Percentiles rank a stretch among this genome's conserved stretches.
Conservation (phyloP, 2,329 filamentous ascomycete species). For the Alternaria triticina region DNA sequence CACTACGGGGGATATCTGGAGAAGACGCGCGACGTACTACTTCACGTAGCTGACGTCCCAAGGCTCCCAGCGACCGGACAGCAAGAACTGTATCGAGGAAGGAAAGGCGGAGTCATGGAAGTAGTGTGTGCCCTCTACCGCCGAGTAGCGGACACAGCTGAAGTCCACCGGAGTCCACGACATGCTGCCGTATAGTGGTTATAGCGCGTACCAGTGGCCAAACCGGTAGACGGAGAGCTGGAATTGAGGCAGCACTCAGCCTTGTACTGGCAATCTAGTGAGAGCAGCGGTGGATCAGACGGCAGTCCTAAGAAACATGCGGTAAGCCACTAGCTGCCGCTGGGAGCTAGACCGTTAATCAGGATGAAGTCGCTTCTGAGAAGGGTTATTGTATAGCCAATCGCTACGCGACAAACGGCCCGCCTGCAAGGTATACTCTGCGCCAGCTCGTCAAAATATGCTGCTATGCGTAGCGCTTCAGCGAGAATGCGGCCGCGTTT, state of each 20-base stretch:
- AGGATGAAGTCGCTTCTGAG: constrained; percentile 10
- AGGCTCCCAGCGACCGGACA: constrained; percentile 39
- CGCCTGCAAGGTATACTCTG: constrained; percentile 21
- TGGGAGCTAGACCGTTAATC: constrained; percentile 20
- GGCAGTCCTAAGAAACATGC: constrained; percentile 19
- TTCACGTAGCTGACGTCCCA: constrained; percentile 42
- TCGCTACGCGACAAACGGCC: constrained; percentile 12
- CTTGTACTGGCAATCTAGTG: constrained; percentile 7
- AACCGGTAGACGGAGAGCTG: background rate
- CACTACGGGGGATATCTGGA: background rate
- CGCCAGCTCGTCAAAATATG: constrained; percentile 13
- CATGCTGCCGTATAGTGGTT: constrained; percentile 27
- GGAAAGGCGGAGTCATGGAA: constrained; percentile 39
- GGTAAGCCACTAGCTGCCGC: constrained; percentile 18
- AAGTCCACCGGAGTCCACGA: constrained; percentile 38
- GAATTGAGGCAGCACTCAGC: constrained; percentile 9
- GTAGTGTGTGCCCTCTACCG: constrained; percentile 38
- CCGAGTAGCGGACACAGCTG: constrained; percentile 36
- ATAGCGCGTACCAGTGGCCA: background rate
- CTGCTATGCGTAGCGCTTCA: constrained; percentile 11
- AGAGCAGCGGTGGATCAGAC: constrained; percentile 16
- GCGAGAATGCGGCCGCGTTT: constrained; percentile 10
- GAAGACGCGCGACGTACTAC: constrained; percentile 23
- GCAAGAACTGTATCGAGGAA: constrained; percentile 38
- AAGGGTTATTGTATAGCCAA: constrained; percentile 14